These are phyloP conservation scores for Phytophthora syringae DNA, from an alignment of 352 stramenopile species.

Conservation along the genomic window DNA sequence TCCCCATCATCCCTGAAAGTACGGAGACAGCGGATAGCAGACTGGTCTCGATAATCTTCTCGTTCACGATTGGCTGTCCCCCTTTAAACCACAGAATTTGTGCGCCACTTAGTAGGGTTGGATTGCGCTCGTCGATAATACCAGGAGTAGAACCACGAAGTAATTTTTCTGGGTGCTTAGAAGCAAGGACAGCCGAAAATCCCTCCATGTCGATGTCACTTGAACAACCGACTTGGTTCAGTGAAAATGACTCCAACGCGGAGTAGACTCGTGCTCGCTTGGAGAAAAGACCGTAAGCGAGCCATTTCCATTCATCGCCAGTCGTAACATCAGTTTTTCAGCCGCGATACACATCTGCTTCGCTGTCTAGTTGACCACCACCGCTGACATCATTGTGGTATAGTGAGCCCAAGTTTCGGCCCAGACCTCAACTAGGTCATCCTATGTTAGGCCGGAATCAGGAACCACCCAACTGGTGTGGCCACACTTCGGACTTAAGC, in stretches of 20 bases:
- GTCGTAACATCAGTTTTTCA: not conserved
- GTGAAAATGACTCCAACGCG: not conserved
- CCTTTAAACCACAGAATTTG: slow-evolving; percentile 5
- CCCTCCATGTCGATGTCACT: not conserved
- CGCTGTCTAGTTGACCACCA: slow-evolving; percentile 9
- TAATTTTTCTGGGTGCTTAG: slow-evolving; percentile 16
- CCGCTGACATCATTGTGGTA: slow-evolving; percentile 10
- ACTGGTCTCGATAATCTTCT: not conserved
- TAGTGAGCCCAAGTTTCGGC: no score
- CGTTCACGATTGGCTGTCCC: not conserved
- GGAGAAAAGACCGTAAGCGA: slow-evolving; percentile 17
- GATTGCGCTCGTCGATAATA: slow-evolving; percentile 4
- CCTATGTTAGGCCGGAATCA: no score
- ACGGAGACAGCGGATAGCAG: not conserved
- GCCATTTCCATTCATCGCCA: slow-evolving; percentile 8
- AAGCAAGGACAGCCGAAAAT: slow-evolving; percentile 5
- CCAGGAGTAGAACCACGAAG: slow-evolving; percentile 7
- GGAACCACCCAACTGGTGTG: no score
- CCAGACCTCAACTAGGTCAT: no score
- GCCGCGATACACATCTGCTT: slow-evolving; percentile 4
- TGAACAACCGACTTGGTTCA: slow-evolving; percentile 5
- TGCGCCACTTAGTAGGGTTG: slow-evolving; percentile 5
- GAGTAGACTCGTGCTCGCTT: slow-evolving; percentile 13
- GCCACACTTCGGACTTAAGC: no score
- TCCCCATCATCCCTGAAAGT: slow-evolving; percentile 17